A percentile compares a stretch with the other conserved stretches of the same genome.
phyloP scores from a whole-genome alignment of 2,329 filamentous ascomycete genomes.

The Rhinocladiella similis region DNA sequence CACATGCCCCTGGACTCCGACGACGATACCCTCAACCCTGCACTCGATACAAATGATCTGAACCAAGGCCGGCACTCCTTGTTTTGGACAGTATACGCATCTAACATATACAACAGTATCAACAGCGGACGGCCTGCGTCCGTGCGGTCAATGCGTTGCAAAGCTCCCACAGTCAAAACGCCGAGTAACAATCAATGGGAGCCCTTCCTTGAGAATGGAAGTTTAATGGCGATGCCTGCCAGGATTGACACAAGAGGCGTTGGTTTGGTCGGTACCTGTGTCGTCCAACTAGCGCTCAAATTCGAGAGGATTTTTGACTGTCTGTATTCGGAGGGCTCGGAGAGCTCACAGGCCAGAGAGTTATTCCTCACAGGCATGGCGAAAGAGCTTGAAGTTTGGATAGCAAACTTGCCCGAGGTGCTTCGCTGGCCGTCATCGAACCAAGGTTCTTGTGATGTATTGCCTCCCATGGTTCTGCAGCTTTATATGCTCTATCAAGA shows the following conservation, averaged over 20 bases:
- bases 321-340: background rate
- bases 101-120: background rate
- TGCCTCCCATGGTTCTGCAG: background rate
- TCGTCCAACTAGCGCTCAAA: constrained; percentile 2
- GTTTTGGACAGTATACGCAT: constrained; percentile 37
- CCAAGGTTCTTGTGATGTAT: background rate
- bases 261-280: background rate
- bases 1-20: constrained; percentile 31
- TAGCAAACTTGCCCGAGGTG: background rate
- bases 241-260: background rate
- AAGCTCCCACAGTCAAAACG: background rate
- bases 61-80: constrained; percentile 30
- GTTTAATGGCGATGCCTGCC: background rate
- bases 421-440: background rate
- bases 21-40: background rate
- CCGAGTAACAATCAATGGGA: background rate
- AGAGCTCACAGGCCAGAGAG: background rate
- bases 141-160: constrained; percentile 4
- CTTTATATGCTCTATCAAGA: background rate
- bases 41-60: background rate
- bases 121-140: constrained; percentile 10
- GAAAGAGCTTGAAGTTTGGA: constrained; percentile 2
- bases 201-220: background rate
- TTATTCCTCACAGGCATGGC: constrained; percentile 2
- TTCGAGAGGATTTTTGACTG: constrained; percentile 1